Evolutionary conservation across 495 filamentous ascomycete genomes (phyloP).

Genomic region (Hypoxylon rickii): DNA sequence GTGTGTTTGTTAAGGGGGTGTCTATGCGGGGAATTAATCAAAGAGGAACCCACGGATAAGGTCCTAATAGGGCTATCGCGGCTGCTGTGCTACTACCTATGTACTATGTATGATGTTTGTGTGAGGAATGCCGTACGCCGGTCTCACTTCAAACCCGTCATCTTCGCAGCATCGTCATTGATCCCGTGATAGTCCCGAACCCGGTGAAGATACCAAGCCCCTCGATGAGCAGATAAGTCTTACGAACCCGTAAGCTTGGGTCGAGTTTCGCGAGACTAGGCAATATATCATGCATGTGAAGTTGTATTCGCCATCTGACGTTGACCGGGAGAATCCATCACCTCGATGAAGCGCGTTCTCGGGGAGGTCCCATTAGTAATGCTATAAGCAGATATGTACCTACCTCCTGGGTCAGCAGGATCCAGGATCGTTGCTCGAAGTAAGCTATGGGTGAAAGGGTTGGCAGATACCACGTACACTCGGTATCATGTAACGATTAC

Average conservation of each 20-base stretch:
- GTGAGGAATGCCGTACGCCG: not conserved
- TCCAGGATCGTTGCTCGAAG: constrained; percentile 3
- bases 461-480: too few species aligned
- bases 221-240: too few species aligned
- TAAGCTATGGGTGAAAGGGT: too few species aligned
- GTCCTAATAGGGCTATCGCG: not conserved
- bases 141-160: not conserved
- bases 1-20: too few species aligned
- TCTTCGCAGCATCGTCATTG: not conserved
- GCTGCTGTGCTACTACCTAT: not conserved
- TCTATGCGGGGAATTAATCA: too few species aligned
- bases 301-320: too few species aligned
- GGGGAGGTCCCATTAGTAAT: not conserved
- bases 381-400: too few species aligned
- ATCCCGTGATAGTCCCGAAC: too few species aligned
- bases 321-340: too few species aligned
- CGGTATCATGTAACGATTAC: not conserved
- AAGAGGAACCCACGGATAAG: not conserved
- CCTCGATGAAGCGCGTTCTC: too few species aligned
- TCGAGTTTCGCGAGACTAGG: not conserved
- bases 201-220: too few species aligned
- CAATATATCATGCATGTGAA: not conserved
- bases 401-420: too few species aligned
- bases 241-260: not conserved
- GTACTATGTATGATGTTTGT: not conserved